A percentile compares a stretch with the other conserved stretches of the same genome.
Evolutionary conservation across 176 grass and related monocot species (phyloP).

Genomic region (Olyra latifolia): DNA sequence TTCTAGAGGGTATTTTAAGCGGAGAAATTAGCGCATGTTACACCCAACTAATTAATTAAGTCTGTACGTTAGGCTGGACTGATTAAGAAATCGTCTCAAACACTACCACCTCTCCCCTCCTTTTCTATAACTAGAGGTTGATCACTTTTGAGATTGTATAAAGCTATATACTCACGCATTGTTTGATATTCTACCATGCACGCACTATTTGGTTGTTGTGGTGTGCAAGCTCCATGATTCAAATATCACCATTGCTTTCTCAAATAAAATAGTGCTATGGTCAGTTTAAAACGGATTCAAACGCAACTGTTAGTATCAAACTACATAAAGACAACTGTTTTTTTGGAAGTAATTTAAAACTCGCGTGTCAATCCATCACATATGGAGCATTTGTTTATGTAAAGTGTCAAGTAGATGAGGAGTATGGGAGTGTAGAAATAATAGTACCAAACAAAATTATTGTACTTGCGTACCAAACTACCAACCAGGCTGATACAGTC

Average conservation of each 20-base stretch:
- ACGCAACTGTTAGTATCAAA: not conserved
- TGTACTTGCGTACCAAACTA: slow-evolving; percentile 36
- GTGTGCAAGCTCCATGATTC: not conserved
- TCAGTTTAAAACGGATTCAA: not conserved
- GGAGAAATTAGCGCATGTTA: slow-evolving; percentile 11
- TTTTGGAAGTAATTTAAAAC: not conserved
- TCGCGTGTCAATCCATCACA: slow-evolving; percentile 8
- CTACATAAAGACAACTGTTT: not conserved
- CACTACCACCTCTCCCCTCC: slow-evolving; percentile 14
- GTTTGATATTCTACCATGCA: slow-evolving; percentile 12
- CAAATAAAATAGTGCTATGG: not conserved
- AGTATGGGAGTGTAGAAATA: not conserved
- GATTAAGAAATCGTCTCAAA: slow-evolving; percentile 38
- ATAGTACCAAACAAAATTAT: slow-evolving; percentile 42
- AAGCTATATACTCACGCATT: not conserved
- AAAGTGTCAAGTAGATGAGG: not conserved
- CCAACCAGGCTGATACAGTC: slow-evolving; percentile 30
- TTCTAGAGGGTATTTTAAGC: slow-evolving; percentile 7
- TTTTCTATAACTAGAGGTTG: slow-evolving; percentile 16
- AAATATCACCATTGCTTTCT: not conserved
- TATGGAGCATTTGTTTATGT: not conserved
- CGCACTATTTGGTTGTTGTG: not conserved
- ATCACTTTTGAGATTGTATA: not conserved
- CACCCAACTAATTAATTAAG: not conserved
- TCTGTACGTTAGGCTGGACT: slow-evolving; percentile 22